Evolutionary conservation across 495 filamentous ascomycete species (phyloP), one percentile per base, ranked within the genome.

Genomic region (Echria macrotheca): DNA sequence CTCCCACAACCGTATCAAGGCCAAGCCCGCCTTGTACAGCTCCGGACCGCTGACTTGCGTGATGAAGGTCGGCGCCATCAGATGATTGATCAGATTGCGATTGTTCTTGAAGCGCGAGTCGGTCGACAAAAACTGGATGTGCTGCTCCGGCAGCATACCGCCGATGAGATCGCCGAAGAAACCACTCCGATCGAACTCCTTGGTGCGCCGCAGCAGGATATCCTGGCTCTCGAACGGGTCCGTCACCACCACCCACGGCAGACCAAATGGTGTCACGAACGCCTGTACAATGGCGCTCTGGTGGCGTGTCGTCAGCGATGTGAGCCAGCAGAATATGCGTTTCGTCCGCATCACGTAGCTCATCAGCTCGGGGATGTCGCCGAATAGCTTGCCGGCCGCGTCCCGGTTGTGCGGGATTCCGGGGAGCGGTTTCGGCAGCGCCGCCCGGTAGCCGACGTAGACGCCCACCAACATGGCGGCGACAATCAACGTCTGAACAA

Each of bases 161-260:
- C 52, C 36, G 28, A 72, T 59, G 5, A 63, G 19, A 4, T 60
- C 56, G 1, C 39, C 51, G 8, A 59, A 48, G 10, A 61, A 45
- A 17, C 31, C 17, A 21, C 64, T 60, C 3, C 64, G 48, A 46
- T 74, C 69, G 44, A 74, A 72, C 40, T 73, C 70, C 40, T 64
- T 68, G 26, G 41, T 47, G 3, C 71, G 65, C 2, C 66, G 63
- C 14, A 67, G 41, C 9, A 72, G 52, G 19, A 74, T 63, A 53
- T 76, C 71, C 40, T 66, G 57, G 25, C 58, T 45, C 51, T 75
- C 70, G 7, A 52, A 53, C 8, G 57, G 64, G 40, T 76, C 70
- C n/a, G 63, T 51, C 3, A 76, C 42, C 3, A 74, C 47, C 8
- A 76, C 53, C 45, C 50, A 59, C 4, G 70, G 72, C 17, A 59